phyloP scores from a whole-genome alignment of 257 asterid species.

The Solanum etuberosum region DNA sequence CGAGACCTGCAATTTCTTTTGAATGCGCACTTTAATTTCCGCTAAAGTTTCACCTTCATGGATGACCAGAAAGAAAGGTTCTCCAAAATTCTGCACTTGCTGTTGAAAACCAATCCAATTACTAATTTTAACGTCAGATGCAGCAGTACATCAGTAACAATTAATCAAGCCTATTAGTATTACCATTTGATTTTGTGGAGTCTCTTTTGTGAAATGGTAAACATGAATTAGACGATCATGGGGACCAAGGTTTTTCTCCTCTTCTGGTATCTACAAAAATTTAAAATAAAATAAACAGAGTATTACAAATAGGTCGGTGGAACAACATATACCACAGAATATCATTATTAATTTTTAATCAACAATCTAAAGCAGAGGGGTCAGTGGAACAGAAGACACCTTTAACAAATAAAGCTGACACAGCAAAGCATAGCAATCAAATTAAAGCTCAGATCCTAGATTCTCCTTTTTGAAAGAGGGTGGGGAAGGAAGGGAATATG shows the following conservation, averaged over 20 bases:
- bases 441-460: background rate
- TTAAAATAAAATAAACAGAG: slow-evolving; percentile 1
- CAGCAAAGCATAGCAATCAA: background rate
- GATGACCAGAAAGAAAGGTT: slow-evolving; percentile 83
- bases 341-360: background rate
- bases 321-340: background rate
- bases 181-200: slow-evolving; percentile 82
- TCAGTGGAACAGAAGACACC: background rate
- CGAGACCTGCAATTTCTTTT: slow-evolving; percentile 72
- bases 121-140: background rate
- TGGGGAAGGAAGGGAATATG: background rate
- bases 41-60: slow-evolving; percentile 88
- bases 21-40: slow-evolving; percentile 72
- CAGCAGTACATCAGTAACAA: background rate
- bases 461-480: background rate
- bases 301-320: background rate
- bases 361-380: background rate
- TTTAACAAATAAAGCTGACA: background rate
- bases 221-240: slow-evolving; percentile 74
- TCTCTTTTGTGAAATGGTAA: slow-evolving; percentile 73
- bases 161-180: slow-evolving; percentile 2
- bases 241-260: slow-evolving; percentile 79
- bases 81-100: slow-evolving; percentile 96
- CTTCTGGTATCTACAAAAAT: slow-evolving; percentile 69
- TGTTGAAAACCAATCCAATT: slow-evolving; percentile 12